Percentiles rank a stretch among this genome's conserved stretches.
Conservation (phyloP, 371 early-diverging fungal species). For the Capillidium rhysosporum region DNA sequence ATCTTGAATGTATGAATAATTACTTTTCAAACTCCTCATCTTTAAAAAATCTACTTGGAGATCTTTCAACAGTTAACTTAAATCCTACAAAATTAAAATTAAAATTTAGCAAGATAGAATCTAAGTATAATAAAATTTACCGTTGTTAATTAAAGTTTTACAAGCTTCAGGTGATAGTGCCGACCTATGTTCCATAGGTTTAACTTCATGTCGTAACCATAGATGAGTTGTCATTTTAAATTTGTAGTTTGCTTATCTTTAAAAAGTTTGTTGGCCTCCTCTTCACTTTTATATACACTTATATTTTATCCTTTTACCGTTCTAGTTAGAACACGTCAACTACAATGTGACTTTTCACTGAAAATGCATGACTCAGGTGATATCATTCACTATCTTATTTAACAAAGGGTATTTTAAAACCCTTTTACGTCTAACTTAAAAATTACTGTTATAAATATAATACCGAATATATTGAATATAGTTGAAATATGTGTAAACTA, state of each 20-base stretch:
- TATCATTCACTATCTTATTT: too few species aligned
- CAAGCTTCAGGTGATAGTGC: conserved; percentile 75
- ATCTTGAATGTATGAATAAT: conserved; percentile 9
- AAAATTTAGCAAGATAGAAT: neutral
- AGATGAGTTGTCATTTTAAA: conserved; percentile 29
- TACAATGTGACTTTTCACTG: too few species aligned
- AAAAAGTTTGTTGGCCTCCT: too few species aligned
- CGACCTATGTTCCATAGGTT: conserved; percentile 87
- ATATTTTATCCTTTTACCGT: too few species aligned
- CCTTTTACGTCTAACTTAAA: too few species aligned
- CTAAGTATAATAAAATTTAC: conserved; percentile 10
- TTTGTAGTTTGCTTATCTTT: neutral
- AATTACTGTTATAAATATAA: too few species aligned
- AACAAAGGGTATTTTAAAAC: too few species aligned
- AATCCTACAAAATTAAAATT: conserved; percentile 25
- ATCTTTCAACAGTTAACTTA: conserved; percentile 76
- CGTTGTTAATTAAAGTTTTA: conserved; percentile 49
- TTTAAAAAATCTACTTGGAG: conserved; percentile 63
- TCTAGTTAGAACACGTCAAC: too few species aligned
- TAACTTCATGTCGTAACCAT: conserved; percentile 94
- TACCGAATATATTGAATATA: too few species aligned
- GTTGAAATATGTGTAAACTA: too few species aligned
- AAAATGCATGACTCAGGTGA: too few species aligned
- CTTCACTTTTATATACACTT: too few species aligned
- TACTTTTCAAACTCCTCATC: conserved; percentile 72